Conservation (phyloP, 2,329 filamentous ascomycete genomes). For the Chalaropsis thielavioides region DNA sequence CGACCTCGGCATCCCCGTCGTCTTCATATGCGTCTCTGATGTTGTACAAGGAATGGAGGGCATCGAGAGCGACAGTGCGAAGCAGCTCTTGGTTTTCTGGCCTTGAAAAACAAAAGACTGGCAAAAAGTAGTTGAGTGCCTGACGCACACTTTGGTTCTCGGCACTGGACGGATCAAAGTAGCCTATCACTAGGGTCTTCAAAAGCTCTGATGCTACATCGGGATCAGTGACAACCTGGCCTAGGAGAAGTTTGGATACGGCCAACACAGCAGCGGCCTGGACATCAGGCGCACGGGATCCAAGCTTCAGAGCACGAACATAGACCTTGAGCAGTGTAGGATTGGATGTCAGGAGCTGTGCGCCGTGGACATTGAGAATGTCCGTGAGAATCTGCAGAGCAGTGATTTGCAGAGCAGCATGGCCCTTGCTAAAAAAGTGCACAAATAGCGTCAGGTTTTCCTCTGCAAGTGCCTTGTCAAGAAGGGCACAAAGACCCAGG, state of each 20-base stretch:
- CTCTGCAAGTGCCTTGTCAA: conserved; percentile 80
- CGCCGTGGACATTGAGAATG: conserved; percentile 77
- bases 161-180: conserved; percentile 74
- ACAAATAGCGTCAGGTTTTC: conserved; percentile 89
- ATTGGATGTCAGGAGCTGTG: conserved; percentile 54
- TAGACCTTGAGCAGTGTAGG: conserved; percentile 73
- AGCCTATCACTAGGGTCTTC: conserved; percentile 67
- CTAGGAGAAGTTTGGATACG: conserved; percentile 73
- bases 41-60: conserved; percentile 61
- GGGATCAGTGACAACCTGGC: conserved; percentile 57
- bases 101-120: conserved; percentile 81
- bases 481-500: conserved; percentile 75
- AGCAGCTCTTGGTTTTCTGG: conserved; percentile 72
- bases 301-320: conserved; percentile 61
- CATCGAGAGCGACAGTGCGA: conserved; percentile 56
- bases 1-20: conserved; percentile 59
- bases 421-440: conserved; percentile 89
- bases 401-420: conserved; percentile 76
- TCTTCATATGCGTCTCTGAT: conserved; percentile 59
- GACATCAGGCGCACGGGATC: conserved; percentile 54
- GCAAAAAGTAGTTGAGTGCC: conserved; percentile 82
- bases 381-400: conserved; percentile 86
- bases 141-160: conserved; percentile 73
- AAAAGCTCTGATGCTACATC: conserved; percentile 60
- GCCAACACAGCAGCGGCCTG: conserved; percentile 70